Evolutionary conservation across 352 stramenopile genomes (phyloP), one percentile per base, ranked within the genome.

Genomic region (Blastocystis sp.): DNA sequence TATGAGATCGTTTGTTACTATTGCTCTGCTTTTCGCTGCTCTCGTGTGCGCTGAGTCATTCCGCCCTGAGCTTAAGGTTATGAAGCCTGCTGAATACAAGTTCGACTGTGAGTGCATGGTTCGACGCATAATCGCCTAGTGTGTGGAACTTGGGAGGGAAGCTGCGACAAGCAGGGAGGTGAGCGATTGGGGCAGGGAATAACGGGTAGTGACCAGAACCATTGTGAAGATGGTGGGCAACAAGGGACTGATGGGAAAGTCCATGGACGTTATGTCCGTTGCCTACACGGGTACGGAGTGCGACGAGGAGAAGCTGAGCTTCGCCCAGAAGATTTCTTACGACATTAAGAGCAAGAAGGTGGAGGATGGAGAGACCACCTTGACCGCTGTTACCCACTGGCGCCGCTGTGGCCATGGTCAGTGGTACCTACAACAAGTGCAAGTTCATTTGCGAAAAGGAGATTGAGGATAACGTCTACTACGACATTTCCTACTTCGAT

Each of bases 11-110:
- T 38, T 53, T 11, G n/a, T 43, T 81, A 53, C 66, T 65, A 21
- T 81, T 9, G 34, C 53, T 38, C 23, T 81, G 34, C 48, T 59
- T 64, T 28, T 81, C 19, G n/a, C 23, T 62, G 53, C 71, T 81
- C 28, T 81, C 48, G 71, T 41, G 43, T 62, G 34, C 17, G 38
- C 71, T 34, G 71, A 81, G 71, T 62, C 28, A n/a, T 64, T 81
- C 71, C 48, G 71, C 38, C 71, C 71, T 65, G 45, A 66, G 64
- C n/a, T 53, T 45, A 81, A 81, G 71, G 71, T 81, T 65, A n/a
- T 81, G 53, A 65, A 28, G 10, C 4, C 71, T 81, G 48, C 71
- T n/a, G 45, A 62, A 34, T 81, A 62, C 43, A 38, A 81, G 21
- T 81, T 52, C 45, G 71, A 81, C 53, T n/a, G 71, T 81, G 66